Evolutionary conservation across 176 grass and related monocot genomes (phyloP), one percentile per base, ranked within the genome.

Genomic region (Pharus latifolius): DNA sequence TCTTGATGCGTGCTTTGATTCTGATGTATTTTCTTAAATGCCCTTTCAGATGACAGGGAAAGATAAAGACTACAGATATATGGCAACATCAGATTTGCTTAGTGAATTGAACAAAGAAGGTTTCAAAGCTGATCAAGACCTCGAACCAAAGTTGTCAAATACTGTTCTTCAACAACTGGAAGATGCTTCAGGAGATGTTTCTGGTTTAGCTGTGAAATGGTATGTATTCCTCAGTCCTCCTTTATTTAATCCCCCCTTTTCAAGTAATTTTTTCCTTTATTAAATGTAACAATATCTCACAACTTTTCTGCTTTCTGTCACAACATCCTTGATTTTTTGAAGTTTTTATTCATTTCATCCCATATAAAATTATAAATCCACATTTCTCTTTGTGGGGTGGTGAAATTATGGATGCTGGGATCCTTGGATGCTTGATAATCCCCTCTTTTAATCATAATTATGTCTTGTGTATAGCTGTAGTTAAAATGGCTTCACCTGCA

Each of bases 151-250:
- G 53, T 66, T 96, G 57, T 80, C 91, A 2, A 80, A 54, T 73
- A 91, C 71, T 68, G 82, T 96, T 60, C 87, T 96, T 69, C 87
- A 88, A 61, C 91, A 96, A 61, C 88, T 96, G n/a, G 84, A 96
- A 37, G 91, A 96, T 77, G 91, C 91, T 51, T 85, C 91, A 27
- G 91, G 87, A 72, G 91, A 96, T 87, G 87, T 96, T 61, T 96
- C 91, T 85, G 91, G 84, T 74, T 63, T 96, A 80, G 91, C 91
- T 69, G 87, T 96, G 60, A 96, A 96, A 96, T 96, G 91, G 87
- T 96, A 72, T 80, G 28, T 23, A 3, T 79, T 68, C 25, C 61
- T 48, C 24, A 77, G 3, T 87, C 70, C 14, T 6, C 16, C 16
- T 76, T 52, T 73, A 0, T 46, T 65, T 24, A 44, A 19, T 20